Evolutionary conservation across 2,329 filamentous ascomycete species (phyloP).

Genomic region (Paecilomyces dactylethromorphus): DNA sequence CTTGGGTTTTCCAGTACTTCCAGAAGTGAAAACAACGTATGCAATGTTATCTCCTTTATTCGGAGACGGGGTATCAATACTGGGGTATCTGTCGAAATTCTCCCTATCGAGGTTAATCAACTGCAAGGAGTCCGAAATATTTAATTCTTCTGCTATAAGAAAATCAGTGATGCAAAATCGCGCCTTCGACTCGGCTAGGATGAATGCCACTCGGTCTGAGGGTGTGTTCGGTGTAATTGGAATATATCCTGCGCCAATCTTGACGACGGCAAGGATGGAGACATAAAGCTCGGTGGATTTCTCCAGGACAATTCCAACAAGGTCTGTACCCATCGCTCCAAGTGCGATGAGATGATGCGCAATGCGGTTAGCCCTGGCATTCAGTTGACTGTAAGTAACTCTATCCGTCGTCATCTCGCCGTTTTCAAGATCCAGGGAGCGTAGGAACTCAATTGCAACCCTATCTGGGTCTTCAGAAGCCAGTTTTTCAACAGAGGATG

Average conservation of each 20-base stretch:
- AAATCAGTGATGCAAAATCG: conserved; percentile 37
- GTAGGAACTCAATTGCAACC: conserved; percentile 60
- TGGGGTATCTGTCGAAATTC: conserved; percentile 8
- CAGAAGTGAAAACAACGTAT: conserved; percentile 78
- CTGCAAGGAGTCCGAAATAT: conserved; percentile 6
- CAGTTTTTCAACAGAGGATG: conserved; percentile 49
- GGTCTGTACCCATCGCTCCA: conserved; percentile 45
- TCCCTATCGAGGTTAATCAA: conserved; percentile 9
- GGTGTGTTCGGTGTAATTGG: conserved; percentile 71
- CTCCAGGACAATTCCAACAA: conserved; percentile 70
- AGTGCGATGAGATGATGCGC: conserved; percentile 49
- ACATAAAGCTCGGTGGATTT: conserved; percentile 69
- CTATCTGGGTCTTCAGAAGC: conserved; percentile 45
- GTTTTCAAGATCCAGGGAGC: conserved; percentile 35
- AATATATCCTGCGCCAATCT: conserved; percentile 72
- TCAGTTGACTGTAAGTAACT: conserved; percentile 61
- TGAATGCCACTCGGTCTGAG: conserved; percentile 50
- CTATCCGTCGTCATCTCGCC: conserved; percentile 26
- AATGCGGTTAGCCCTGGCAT: conserved; percentile 57
- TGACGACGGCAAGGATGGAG: conserved; percentile 66
- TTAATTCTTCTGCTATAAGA: background rate
- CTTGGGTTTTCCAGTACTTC: conserved; percentile 74
- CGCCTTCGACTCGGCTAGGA: conserved; percentile 56
- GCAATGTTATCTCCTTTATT: conserved; percentile 47
- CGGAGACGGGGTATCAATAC: conserved; percentile 6